Conservation (phyloP, 169 alveolate species). For the Plasmodium relictum region DNA sequence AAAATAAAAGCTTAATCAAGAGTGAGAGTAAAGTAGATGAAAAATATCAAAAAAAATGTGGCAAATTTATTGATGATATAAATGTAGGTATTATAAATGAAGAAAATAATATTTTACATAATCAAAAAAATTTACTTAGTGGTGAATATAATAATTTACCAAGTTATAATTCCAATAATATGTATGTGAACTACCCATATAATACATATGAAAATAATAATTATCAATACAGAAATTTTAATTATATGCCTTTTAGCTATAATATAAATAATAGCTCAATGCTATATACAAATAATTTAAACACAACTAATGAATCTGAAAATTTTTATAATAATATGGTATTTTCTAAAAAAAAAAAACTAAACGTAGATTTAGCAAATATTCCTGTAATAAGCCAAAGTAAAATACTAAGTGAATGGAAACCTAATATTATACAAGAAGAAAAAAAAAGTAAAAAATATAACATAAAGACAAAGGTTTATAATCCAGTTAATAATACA, state of each 20-base stretch:
- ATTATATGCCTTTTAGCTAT: neutral
- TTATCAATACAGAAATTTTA: neutral
- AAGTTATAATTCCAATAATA: neutral
- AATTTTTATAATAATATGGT: constrained; percentile 12
- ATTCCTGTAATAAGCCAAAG: constrained; percentile 58
- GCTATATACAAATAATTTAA: neutral
- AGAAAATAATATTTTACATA: neutral
- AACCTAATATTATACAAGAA: constrained; percentile 50
- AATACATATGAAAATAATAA: constrained; percentile 5
- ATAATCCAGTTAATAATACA: constrained; percentile 54
- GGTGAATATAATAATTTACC: neutral
- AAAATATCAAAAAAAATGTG: neutral
- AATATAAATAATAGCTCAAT: too few relatives aligned
- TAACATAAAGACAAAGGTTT: constrained; percentile 67
- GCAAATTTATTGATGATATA: neutral
- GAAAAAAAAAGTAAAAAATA: constrained; percentile 37
- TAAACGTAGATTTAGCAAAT: constrained; percentile 29
- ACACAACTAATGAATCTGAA: constrained; percentile 5
- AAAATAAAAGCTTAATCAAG: too few relatives aligned
- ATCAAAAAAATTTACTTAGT: neutral
- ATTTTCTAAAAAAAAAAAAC: constrained; percentile 46
- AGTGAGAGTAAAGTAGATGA: neutral
- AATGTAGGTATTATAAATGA: neutral
- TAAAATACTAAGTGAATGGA: constrained; percentile 59
- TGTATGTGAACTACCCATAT: neutral